Base-by-base conservation (phyloP, 768 basidiomycete genomes). In the Tricholoma sp. region DNA sequence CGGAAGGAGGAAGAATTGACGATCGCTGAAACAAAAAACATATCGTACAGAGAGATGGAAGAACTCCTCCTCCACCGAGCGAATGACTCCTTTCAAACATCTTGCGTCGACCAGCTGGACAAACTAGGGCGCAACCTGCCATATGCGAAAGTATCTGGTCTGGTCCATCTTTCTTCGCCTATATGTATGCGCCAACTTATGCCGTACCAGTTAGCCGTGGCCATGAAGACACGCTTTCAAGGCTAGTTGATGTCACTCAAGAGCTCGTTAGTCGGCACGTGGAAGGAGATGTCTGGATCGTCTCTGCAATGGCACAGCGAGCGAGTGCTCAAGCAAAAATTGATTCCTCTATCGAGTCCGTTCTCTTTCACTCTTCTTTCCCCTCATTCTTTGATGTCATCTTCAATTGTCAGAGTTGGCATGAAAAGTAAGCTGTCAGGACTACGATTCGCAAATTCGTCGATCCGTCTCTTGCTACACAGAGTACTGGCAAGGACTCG, bases 391-490 rank as follows among this genome's bases (percentile, higher is more conserved):
- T n/a, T n/a, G n/a, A n/a, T n/a, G n/a, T n/a, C n/a, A n/a, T n/a
- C n/a, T n/a, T n/a, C n/a, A n/a, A n/a, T n/a, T n/a, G n/a, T n/a
- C n/a, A n/a, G n/a, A n/a, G n/a, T n/a, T n/a, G n/a, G n/a, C n/a
- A n/a, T 45, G 52, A 21, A 62, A 64, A 53, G 60, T 55, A 55
- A 61, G 57, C 24, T n/a, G n/a, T 34, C 6, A 29, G 27, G n/a
- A 50, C 45, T 52, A 1, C 18, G 29, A 31, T 18, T 22, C 27
- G 6, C 6, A 21, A n/a, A 27, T 14, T 18, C n/a, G 9, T 34
- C 21, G 5, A 37, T 6, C 6, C 19, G 1, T 12, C 16, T 41
- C n/a, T 41, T 41, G 22, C 24, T 5, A 12, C 29, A n/a, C 34
- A 60, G 59, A 50, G 4, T 60, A 60, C 34, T 60, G 59, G 59